Evolutionary conservation across 2,329 filamentous ascomycete species (phyloP), one percentile per base, ranked within the genome.

Genomic region (Hortaea werneckii): DNA sequence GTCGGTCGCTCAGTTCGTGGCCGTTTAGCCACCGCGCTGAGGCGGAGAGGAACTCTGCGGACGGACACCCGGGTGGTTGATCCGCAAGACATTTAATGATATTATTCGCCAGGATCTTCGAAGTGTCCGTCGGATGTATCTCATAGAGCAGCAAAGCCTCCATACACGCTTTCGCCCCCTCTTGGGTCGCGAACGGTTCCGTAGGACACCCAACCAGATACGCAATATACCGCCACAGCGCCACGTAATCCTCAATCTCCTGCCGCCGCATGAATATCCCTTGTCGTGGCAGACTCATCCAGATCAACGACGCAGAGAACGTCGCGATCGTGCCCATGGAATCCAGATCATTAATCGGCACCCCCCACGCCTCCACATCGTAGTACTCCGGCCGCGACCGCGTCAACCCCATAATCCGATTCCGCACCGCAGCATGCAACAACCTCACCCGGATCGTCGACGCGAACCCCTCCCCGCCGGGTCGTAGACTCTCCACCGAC

Each of bases 281-380:
- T 65, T 89, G 85, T 0, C 83, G 73, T 0, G 85, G 85, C 4
- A 89, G 71, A 26, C 77, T 76, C 27, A 86, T 60, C 73, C 77
- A 88, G 49, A 88, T 73, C 2, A 87, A 63, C 0, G 76, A 76
- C 0, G 79, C 72, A 0, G 79, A 85, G 64, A 90, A 90, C 1
- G 78, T 79, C 32, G 71, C 72, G 49, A 89, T 81, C 1, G 85
- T 89, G 8, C 72, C 82, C 30, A 88, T 78, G 47, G 75, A 78
- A 62, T 90, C 84, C 1, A 90, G 73, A 54, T 89, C 82, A 55
- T 84, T 89, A 59, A 89, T 80, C 4, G 83, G 83, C 3, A 83
- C 68, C 3, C 83, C 83, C 58, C 70, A 75, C 34, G 71, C 64
- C 12, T 72, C 64, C 1, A 78, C 61, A 50, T 79, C 70, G 63